Base-by-base conservation (phyloP, 352 stramenopile genomes). In the Phytopythium helicoides region DNA sequence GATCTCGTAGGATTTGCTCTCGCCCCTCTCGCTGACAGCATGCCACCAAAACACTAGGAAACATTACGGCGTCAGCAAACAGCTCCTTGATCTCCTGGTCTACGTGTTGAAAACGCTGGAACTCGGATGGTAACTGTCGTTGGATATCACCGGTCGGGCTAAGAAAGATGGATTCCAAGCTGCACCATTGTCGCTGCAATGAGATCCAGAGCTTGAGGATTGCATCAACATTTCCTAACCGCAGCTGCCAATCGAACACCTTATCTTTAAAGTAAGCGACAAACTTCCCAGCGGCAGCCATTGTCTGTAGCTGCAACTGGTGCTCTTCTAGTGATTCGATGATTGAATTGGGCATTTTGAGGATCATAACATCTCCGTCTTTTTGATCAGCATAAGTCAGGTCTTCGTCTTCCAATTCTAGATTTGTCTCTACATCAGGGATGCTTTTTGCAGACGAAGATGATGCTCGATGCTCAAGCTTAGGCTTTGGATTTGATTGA, bases 241-340 rank as follows among this genome's bases (percentile, higher is more conserved):
- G 79, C 31, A 84, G 72, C 54, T 98, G 95, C 95, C 95, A 98
- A 39, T 97, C 77, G 15, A 97, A 90, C 16, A 98, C 94, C n/a
- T 94, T 89, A 49, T 98, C 89, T 31, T 95, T 90, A 56, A 98
- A 98, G 50, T 98, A 98, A 16, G 94, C 86, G 39, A 98, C 95
- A 56, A 98, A 98, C 57, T 98, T 98, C 21, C 92, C 93, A 65
- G 97, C 97, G n/a, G 87, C 87, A n/a, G 91, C 92, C 81, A 98
- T 98, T 9, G 87, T 96, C 62, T 98, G 95, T 3, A 98, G 67
- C 51, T 98, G 87, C 42, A 98, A 82, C 58, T 98, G 94, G 52
- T 98, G 92, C 37, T 96, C 87, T 72, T 98, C 95, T 8, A 98
- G 89, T 18, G 73, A 91, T 60, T 98, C 95, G 31, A 98, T 81